Base-by-base conservation (phyloP, 2,329 filamentous ascomycete genomes). In the Penicillium sp. region DNA sequence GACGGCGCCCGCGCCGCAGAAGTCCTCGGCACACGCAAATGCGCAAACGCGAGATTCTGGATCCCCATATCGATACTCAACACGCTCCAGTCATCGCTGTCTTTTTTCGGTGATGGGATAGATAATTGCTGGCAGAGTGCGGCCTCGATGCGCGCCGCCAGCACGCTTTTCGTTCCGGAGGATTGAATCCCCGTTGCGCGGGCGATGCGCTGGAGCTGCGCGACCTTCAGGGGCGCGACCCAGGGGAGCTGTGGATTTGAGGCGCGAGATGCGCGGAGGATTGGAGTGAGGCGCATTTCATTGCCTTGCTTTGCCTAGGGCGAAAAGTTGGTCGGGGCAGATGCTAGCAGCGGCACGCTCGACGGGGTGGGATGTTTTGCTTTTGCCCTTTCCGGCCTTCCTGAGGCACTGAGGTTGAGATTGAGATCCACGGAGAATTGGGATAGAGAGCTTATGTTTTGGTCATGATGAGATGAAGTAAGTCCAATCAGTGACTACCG, bases 31-130 rank as follows among this genome's bases (percentile, higher is more conserved):
- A 83, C 69, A 17, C 76, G 69, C 35, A 90, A 74, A 61, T 91
- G 81, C 64, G 89, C 90, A 71, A 87, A 91, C 1, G 90, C 91
- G 4, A 96, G 79, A 72, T 96, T 96, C 45, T 86, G 86, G 65
- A 96, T 90, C 4, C 91, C 91, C 86, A 95, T 89, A 73, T 96
- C 91, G 62, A 96, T 89, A 71, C 90, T 93, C 37, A 95, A 74
- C 25, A 95, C 81, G 45, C 87, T 82, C 54, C 34, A 39, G 34
- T 55, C 48, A 17, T 38, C 8, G 5, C 34, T 4, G 1, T n/a
- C n/a, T 4, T n/a, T 47, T n/a, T 43, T 35, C 34, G 25, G 41
- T 10, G 15, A 15, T n/a, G 22, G 45, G 63, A 34, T 39, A 59
- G 51, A 28, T 25, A 12, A 14, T 31, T 63, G 58, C 41, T 60